A percentile compares a stretch with the other conserved stretches of the same genome.
phyloP scores from a whole-genome alignment of 2,329 filamentous ascomycete genomes.

The Alternaria brassicicola region DNA sequence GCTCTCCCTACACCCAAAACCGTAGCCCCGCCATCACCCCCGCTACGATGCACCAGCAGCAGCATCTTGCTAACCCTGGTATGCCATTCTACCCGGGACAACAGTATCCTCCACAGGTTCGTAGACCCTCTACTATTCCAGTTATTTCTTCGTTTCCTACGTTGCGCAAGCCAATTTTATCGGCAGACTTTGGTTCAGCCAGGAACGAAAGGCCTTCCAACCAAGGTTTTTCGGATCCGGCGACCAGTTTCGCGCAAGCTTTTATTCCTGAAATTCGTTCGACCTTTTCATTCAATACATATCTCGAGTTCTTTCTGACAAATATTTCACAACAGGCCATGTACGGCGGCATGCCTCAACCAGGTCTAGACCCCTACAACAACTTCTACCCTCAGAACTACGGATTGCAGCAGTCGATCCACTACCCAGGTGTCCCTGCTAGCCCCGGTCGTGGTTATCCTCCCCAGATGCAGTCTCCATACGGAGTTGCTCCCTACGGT shows the following conservation, averaged over 20 bases:
- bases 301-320: slow-evolving; percentile 73
- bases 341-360: slow-evolving; percentile 60
- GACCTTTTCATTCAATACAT: slow-evolving; percentile 65
- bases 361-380: slow-evolving; percentile 50
- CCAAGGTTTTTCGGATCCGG: slow-evolving; percentile 23
- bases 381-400: slow-evolving; percentile 57
- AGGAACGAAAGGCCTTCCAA: slow-evolving; percentile 22
- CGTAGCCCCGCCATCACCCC: slow-evolving; percentile 63
- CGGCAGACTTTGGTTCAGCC: slow-evolving; percentile 20
- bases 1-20: slow-evolving; percentile 65
- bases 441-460: slow-evolving; percentile 56
- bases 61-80: slow-evolving; percentile 55
- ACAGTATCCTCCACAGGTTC: slow-evolving; percentile 67
- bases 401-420: slow-evolving; percentile 53
- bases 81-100: slow-evolving; percentile 69
- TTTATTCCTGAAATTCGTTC: background rate
- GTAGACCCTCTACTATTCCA: slow-evolving; percentile 55
- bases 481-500: slow-evolving; percentile 59
- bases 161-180: slow-evolving; percentile 27
- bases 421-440: slow-evolving; percentile 53
- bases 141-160: slow-evolving; percentile 19
- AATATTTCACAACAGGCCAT: slow-evolving; percentile 68
- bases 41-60: slow-evolving; percentile 70
- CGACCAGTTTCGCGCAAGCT: slow-evolving; percentile 31
- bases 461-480: slow-evolving; percentile 52